Evolutionary conservation across 306 rosid species (phyloP).

Genomic region (Canavalia ensiformis): DNA sequence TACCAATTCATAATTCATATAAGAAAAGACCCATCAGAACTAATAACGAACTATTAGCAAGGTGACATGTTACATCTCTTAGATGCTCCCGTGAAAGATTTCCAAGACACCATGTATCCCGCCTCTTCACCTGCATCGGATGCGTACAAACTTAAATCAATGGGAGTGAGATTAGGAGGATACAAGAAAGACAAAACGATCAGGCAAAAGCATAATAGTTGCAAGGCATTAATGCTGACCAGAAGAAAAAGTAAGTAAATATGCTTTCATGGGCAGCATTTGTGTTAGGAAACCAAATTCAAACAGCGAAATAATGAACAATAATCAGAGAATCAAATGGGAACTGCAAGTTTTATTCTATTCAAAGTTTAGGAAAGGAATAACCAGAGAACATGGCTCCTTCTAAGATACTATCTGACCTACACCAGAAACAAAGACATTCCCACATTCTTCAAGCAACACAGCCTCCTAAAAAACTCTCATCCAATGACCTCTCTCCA

Average conservation of each 20-base stretch:
- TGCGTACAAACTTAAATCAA: conserved; percentile 50
- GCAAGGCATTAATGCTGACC: conserved; percentile 5
- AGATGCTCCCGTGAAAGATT: conserved; percentile 61
- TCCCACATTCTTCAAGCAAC: no score
- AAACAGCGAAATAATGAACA: no score
- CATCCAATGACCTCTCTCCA: no score
- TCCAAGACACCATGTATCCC: conserved; percentile 96
- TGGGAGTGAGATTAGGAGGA: conserved; percentile 20
- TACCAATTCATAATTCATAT: conserved; percentile 37
- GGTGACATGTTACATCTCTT: conserved; percentile 63
- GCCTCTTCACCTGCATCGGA: conserved; percentile 81
- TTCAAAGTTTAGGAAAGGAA: no score
- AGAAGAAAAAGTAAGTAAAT: conserved; percentile 28
- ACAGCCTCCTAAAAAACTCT: no score
- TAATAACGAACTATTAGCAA: conserved; percentile 18
- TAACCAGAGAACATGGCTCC: no score
- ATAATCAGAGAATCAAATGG: no score
- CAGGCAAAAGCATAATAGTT: conserved; percentile 27
- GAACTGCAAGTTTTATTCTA: no score
- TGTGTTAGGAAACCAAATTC: not conserved
- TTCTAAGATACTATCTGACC: no score
- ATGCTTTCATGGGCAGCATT: conserved; percentile 22
- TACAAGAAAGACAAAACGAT: conserved; percentile 14
- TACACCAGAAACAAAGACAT: no score
- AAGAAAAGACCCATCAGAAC: conserved; percentile 22